These are phyloP conservation scores for Candida berthetii DNA, from an alignment of 805 yeast species.

Conservation along the genomic window DNA sequence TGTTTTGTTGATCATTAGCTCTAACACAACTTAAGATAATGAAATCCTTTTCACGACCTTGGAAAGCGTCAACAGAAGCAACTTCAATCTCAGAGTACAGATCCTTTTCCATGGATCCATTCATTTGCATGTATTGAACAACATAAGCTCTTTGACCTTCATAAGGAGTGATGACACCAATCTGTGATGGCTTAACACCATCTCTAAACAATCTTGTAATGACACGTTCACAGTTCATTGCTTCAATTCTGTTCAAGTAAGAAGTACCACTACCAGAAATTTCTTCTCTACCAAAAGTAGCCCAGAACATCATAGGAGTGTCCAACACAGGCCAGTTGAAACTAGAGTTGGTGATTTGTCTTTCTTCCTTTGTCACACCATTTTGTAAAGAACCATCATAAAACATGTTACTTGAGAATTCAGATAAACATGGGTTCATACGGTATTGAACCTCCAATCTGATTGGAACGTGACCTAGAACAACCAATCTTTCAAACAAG, in stretches of 20 bases:
- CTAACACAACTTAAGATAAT: conserved; percentile 78
- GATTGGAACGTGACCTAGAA: conserved; percentile 78
- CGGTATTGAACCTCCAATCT: conserved; percentile 90
- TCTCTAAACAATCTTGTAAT: conserved; percentile 68
- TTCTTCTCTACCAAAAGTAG: conserved; percentile 84
- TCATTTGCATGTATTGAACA: conserved; percentile 69
- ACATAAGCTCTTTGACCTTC: conserved; percentile 89
- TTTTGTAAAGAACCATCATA: conserved; percentile 90
- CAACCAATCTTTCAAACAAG: conserved; percentile 77
- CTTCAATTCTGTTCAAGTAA: conserved; percentile 80
- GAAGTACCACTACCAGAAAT: conserved; percentile 77
- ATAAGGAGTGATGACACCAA: conserved; percentile 92
- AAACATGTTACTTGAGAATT: conserved; percentile 85
- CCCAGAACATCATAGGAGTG: conserved; percentile 96
- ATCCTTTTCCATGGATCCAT: conserved; percentile 60
- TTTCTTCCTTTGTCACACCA: conserved; percentile 77
- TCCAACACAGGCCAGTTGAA: conserved; percentile 92
- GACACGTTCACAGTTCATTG: conserved; percentile 78
- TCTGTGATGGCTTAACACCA: conserved; percentile 74
- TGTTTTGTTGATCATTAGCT: conserved; percentile 64
- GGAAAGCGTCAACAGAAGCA: conserved; percentile 93
- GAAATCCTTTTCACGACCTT: conserved; percentile 83
- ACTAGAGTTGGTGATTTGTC: conserved; percentile 44
- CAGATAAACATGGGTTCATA: conserved; percentile 87
- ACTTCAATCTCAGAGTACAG: conserved; percentile 73